These are phyloP conservation scores for Cytospora paraplurivora DNA, from an alignment of 2,329 filamentous ascomycete genomes.

Conservation along the genomic window DNA sequence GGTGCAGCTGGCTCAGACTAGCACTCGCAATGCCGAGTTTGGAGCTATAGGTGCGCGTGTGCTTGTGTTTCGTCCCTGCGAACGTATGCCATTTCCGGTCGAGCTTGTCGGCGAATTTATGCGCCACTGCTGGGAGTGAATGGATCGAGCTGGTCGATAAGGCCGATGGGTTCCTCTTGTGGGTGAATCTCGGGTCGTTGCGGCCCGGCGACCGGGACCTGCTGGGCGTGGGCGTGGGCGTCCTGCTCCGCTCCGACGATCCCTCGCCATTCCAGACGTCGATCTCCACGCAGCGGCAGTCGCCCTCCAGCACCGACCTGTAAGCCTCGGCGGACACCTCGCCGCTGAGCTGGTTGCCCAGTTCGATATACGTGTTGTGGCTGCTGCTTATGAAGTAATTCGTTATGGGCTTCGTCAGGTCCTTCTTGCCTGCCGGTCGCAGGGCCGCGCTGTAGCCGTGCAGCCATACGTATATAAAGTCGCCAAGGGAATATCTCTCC, in stretches of 20 bases:
- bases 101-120: conserved; percentile 42
- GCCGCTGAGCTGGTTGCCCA: conserved; percentile 82
- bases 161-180: conserved; percentile 51
- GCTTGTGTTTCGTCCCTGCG: conserved; percentile 30
- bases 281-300: conserved; percentile 90
- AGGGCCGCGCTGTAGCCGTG: conserved; percentile 47
- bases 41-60: conserved; percentile 45
- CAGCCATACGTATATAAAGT: conserved; percentile 55
- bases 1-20: conserved; percentile 40
- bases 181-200: conserved; percentile 38
- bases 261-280: conserved; percentile 84
- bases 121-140: conserved; percentile 47
- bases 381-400: conserved; percentile 95
- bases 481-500: conserved; percentile 48
- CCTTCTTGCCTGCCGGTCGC: conserved; percentile 50
- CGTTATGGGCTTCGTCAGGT: conserved; percentile 69
- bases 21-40: conserved; percentile 44
- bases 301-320: conserved; percentile 70
- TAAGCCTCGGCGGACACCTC: conserved; percentile 78
- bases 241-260: conserved; percentile 37
- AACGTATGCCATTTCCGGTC: conserved; percentile 38
- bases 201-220: conserved; percentile 40
- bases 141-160: conserved; percentile 38
- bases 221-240: conserved; percentile 36
- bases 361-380: conserved; percentile 86